phyloP scores from a whole-genome alignment of 176 grass and related monocot genomes.

The Carex kokanica region DNA sequence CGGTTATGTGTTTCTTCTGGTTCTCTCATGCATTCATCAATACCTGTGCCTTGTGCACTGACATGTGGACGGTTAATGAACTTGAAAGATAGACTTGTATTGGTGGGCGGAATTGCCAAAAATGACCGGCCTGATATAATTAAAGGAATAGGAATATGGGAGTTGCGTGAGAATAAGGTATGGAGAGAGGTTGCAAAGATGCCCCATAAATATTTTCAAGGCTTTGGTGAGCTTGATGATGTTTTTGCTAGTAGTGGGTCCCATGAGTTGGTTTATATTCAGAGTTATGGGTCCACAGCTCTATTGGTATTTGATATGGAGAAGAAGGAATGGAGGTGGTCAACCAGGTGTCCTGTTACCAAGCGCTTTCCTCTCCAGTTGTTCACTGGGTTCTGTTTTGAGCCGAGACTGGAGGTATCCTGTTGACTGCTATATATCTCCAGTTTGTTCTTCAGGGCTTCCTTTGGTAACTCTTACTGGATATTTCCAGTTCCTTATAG shows the following conservation, averaged over 20 bases:
- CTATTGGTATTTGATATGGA: constrained; percentile 76
- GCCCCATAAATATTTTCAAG: constrained; percentile 96
- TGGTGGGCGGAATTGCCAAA: constrained; percentile 92
- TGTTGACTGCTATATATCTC: constrained; percentile 34
- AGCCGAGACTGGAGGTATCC: constrained; percentile 72
- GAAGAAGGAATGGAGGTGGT: constrained; percentile 82
- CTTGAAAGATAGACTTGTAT: constrained; percentile 61
- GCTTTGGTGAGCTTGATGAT: constrained; percentile 90
- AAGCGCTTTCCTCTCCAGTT: constrained; percentile 89
- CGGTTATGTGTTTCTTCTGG: constrained; percentile 4
- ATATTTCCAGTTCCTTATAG: neutral
- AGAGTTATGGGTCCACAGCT: constrained; percentile 81
- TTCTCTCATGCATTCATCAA: constrained; percentile 34
- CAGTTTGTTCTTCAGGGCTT: constrained; percentile 4
- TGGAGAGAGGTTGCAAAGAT: constrained; percentile 75
- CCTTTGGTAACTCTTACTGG: neutral
- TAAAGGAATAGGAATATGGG: constrained; percentile 93
- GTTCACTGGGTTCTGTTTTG: constrained; percentile 93
- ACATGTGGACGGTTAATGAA: constrained; percentile 85
- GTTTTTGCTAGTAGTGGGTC: constrained; percentile 80
- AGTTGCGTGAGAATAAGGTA: constrained; percentile 46
- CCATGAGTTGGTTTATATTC: constrained; percentile 74
- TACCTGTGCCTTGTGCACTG: constrained; percentile 63
- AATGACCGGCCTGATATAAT: constrained; percentile 89
- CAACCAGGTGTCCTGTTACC: constrained; percentile 67